Conservation (phyloP, 202 grass and related monocot species). For the Musa balbisiana region DNA sequence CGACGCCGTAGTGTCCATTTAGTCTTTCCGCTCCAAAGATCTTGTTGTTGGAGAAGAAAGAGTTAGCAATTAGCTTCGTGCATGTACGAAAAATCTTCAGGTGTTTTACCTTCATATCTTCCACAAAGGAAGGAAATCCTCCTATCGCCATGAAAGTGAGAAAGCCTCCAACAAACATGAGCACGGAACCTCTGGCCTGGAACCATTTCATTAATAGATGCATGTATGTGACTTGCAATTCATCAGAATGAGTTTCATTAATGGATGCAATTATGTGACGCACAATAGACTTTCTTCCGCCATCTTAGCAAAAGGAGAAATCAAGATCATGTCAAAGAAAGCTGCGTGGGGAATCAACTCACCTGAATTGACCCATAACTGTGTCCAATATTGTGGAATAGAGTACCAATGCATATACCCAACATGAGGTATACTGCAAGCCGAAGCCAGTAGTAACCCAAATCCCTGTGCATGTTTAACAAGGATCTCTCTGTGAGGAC, state of each 20-base stretch:
- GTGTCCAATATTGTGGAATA: not conserved
- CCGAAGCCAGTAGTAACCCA: slow-evolving; percentile 2
- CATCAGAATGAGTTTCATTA: no score
- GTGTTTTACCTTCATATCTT: slow-evolving; percentile 1
- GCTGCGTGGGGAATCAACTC: not conserved
- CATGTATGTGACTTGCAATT: no score
- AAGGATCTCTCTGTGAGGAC: slow-evolving; percentile 6
- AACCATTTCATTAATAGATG: no score
- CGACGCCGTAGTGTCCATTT: slow-evolving; percentile 2
- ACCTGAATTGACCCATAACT: not conserved
- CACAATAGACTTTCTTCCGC: no score
- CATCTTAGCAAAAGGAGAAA: no score
- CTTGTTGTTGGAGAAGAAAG: not conserved
- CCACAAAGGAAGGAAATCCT: not conserved
- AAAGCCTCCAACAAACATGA: not conserved
- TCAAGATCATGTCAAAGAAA: no score
- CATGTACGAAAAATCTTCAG: not conserved
- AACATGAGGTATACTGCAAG: not conserved
- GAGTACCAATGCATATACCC: not conserved
- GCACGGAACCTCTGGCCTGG: not conserved
- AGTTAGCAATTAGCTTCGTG: not conserved
- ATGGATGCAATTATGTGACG: no score
- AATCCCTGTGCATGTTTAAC: not conserved
- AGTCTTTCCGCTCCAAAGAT: not conserved
- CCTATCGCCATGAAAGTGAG: slow-evolving; percentile 14